Percentiles rank a stretch among this genome's conserved stretches.
These are phyloP conservation scores for Sphagnum fallax DNA, from an alignment of 228 moss, liverwort and hornwort genomes.

Conservation along the genomic window DNA sequence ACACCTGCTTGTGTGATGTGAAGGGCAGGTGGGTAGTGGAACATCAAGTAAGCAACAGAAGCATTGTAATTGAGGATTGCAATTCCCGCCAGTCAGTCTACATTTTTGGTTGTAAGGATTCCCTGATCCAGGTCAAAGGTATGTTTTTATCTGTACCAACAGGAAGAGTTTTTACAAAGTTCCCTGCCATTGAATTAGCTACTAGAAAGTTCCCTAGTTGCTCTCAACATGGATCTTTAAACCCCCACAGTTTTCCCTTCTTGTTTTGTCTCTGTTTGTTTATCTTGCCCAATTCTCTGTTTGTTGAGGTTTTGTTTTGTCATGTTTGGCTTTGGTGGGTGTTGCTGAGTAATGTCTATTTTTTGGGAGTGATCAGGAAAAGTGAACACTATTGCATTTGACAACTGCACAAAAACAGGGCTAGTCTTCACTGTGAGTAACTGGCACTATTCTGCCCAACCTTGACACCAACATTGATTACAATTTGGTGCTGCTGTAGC, in stretches of 20 bases:
- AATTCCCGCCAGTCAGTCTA: conserved; percentile 78
- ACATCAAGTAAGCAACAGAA: conserved; percentile 77
- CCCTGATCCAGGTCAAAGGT: conserved; percentile 86
- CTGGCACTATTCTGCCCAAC: no score
- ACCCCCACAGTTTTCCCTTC: neutral
- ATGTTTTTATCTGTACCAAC: neutral
- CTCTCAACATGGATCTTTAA: no score
- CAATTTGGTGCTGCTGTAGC: no score
- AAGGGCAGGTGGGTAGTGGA: conserved; percentile 82
- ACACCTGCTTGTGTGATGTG: neutral
- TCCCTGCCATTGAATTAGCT: no score
- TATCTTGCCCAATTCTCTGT: neutral
- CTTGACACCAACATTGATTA: no score
- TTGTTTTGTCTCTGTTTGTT: neutral
- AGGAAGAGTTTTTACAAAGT: no score
- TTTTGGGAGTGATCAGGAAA: conserved; percentile 43
- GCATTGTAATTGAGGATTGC: conserved; percentile 56
- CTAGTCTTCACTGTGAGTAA: conserved; percentile 73
- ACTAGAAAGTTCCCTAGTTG: no score
- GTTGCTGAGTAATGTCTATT: neutral
- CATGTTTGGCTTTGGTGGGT: neutral
- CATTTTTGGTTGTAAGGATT: conserved; percentile 85
- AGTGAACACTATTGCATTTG: conserved; percentile 94
- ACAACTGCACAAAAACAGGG: conserved; percentile 77
- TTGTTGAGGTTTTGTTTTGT: neutral